Percentiles rank a stretch among this genome's conserved stretches.
phyloP scores from a whole-genome alignment of 2,329 filamentous ascomycete species.

The Pleomassaria siparia region DNA sequence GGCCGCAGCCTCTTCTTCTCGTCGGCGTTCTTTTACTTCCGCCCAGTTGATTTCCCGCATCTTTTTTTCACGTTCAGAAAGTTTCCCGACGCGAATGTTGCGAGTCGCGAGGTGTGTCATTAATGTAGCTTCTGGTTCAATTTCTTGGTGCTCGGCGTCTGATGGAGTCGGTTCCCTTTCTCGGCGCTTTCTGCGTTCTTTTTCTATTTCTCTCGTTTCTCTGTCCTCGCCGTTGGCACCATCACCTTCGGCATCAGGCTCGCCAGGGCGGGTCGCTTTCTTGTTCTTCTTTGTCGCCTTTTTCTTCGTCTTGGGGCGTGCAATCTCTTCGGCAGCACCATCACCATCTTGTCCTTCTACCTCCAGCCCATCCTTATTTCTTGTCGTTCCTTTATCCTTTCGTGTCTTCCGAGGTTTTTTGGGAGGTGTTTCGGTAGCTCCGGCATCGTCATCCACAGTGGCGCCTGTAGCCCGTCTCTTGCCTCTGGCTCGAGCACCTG shows the following conservation, averaged over 20 bases:
- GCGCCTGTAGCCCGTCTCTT: constrained; percentile 16
- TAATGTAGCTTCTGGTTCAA: constrained; percentile 67
- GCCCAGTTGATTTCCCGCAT: constrained; percentile 67
- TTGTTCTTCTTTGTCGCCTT: constrained; percentile 17
- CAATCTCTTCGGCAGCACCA: constrained; percentile 9
- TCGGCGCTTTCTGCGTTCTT: constrained; percentile 26
- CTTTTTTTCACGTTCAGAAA: constrained; percentile 72
- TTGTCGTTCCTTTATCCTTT: constrained; percentile 23
- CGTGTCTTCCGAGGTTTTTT: constrained; percentile 35
- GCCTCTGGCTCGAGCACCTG: constrained; percentile 18
- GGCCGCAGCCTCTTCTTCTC: constrained; percentile 34
- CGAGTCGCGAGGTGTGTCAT: constrained; percentile 75
- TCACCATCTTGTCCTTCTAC: constrained; percentile 8
- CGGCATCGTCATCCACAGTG: not conserved
- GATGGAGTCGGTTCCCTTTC: constrained; percentile 35
- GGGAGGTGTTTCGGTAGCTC: constrained; percentile 9
- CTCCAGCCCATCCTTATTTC: constrained; percentile 3
- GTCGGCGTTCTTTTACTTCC: constrained; percentile 47
- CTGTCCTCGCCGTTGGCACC: constrained; percentile 4
- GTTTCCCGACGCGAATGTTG: constrained; percentile 65
- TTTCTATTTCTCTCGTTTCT: constrained; percentile 11
- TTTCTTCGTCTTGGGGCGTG: constrained; percentile 6
- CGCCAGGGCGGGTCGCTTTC: constrained; percentile 1
- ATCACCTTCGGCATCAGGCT: constrained; percentile 4
- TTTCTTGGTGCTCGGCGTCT: constrained; percentile 46